Evolutionary conservation across 805 yeast species (phyloP).

Genomic region (Starmerella potacharoeniae): DNA sequence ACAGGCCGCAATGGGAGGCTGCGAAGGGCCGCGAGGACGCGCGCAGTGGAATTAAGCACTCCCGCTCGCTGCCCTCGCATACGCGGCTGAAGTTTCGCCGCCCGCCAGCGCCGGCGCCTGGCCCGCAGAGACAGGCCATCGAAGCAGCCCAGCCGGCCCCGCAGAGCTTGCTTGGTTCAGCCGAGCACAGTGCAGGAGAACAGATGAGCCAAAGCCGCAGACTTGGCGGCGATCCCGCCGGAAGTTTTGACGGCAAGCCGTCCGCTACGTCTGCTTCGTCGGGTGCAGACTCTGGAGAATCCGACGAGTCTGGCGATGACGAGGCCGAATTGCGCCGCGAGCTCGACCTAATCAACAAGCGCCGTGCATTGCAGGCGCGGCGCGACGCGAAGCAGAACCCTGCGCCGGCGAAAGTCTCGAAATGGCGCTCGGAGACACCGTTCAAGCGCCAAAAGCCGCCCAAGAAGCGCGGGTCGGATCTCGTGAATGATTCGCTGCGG

Average conservation of each 20-base stretch:
- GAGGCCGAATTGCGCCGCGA: constrained; percentile 11
- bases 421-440: constrained; percentile 10
- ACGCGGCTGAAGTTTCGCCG: constrained; percentile 18
- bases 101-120: neutral
- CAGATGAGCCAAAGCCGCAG: too few relatives aligned
- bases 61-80: constrained; percentile 19
- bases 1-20: constrained; percentile 21
- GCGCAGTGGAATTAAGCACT: constrained; percentile 19
- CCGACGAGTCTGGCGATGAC: neutral
- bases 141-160: neutral
- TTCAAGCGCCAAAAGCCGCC: constrained; percentile 2
- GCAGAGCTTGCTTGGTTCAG: neutral
- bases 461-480: neutral
- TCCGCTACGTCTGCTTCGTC: neutral
- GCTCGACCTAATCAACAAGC: constrained; percentile 5
- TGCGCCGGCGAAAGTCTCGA: neutral
- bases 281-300: neutral
- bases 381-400: neutral
- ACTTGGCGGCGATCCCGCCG: too few relatives aligned
- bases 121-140: neutral
- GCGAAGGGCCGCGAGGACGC: constrained; percentile 18
- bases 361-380: constrained; percentile 7
- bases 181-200: too few relatives aligned
- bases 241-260: too few relatives aligned
- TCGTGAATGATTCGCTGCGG: neutral